Percentiles rank a stretch among this genome's conserved stretches.
Conservation (phyloP, 192 early-diverging fungal species). For the Kappamyces sp. region DNA sequence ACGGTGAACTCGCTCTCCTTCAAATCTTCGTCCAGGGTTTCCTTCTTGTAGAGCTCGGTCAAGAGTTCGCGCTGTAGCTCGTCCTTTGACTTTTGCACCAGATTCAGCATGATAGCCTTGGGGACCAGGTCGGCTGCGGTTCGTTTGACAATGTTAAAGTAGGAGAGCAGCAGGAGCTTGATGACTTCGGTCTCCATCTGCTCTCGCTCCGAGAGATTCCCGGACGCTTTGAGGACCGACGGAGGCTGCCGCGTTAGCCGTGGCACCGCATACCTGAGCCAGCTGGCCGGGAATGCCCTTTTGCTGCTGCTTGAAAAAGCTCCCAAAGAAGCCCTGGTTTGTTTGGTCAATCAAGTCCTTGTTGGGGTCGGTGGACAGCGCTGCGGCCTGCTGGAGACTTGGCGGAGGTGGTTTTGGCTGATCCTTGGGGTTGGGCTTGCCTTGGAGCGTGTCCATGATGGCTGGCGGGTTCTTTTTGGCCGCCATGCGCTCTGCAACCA, state of each 20-base stretch:
- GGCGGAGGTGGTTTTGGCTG: constrained; percentile 18
- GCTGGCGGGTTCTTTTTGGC: constrained; percentile 50
- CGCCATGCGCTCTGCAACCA: constrained; percentile 81
- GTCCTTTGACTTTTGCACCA: constrained; percentile 85
- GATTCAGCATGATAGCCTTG: constrained; percentile 97
- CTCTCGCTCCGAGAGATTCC: constrained; percentile 94
- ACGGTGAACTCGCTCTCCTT: constrained; percentile 94
- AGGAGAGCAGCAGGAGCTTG: constrained; percentile 93
- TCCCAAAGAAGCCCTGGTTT: constrained; percentile 87
- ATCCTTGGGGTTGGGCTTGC: constrained; percentile 24
- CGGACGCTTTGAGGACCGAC: constrained; percentile 84
- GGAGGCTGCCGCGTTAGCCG: constrained; percentile 56
- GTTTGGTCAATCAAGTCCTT: constrained; percentile 58
- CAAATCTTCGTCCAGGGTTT: constrained; percentile 86
- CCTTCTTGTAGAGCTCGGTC: constrained; percentile 92
- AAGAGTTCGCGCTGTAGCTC: constrained; percentile 93
- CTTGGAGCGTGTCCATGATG: constrained; percentile 19
- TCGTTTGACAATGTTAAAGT: constrained; percentile 98
- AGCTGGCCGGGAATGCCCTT: constrained; percentile 60
- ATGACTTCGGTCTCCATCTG: constrained; percentile 98
- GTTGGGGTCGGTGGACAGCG: constrained; percentile 31
- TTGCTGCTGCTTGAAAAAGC: constrained; percentile 80
- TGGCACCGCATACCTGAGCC: constrained; percentile 35
- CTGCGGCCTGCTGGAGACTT: constrained; percentile 17
- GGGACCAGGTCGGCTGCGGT: constrained; percentile 95